phyloP scores from a whole-genome alignment of 768 basidiomycete species.

The Phylloporus sp. region DNA sequence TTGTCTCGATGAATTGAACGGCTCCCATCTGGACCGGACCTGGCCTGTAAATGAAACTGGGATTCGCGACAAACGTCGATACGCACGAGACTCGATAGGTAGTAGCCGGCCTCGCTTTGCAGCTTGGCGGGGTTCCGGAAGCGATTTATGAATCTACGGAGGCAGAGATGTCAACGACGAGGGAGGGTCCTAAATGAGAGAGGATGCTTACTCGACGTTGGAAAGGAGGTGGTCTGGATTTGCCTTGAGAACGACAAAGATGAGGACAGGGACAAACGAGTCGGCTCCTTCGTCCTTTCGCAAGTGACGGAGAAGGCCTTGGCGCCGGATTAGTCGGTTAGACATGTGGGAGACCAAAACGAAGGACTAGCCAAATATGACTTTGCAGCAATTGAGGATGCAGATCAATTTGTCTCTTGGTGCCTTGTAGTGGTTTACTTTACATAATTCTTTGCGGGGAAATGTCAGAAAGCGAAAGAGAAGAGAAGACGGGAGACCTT shows the following conservation, averaged over 20 bases:
- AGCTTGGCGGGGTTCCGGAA: constrained; percentile 87
- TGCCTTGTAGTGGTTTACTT: constrained; percentile 98
- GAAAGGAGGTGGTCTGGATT: constrained; percentile 91
- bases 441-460: constrained; percentile 65
- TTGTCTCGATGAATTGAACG: constrained; percentile 95
- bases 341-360: too few relatives aligned
- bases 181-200: not conserved
- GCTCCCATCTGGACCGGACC: constrained; percentile 72
- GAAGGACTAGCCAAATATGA: constrained; percentile 82
- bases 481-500: constrained; percentile 47
- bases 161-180: not conserved
- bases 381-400: constrained; percentile 96
- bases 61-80: not conserved
- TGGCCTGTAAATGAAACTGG: constrained; percentile 2
- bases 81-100: constrained; percentile 88
- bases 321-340: not conserved
- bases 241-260: constrained; percentile 90
- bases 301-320: constrained; percentile 87
- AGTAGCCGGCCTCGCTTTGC: constrained; percentile 95
- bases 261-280: constrained; percentile 90
- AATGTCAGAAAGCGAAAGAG: not conserved
- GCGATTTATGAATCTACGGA: constrained; percentile 82
- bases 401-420: constrained; percentile 98
- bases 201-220: constrained; percentile 77
- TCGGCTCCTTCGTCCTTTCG: constrained; percentile 86